Evolutionary conservation across 495 filamentous ascomycete genomes (phyloP), one percentile per base, ranked within the genome.

Genomic region (Neurospora hispaniola): DNA sequence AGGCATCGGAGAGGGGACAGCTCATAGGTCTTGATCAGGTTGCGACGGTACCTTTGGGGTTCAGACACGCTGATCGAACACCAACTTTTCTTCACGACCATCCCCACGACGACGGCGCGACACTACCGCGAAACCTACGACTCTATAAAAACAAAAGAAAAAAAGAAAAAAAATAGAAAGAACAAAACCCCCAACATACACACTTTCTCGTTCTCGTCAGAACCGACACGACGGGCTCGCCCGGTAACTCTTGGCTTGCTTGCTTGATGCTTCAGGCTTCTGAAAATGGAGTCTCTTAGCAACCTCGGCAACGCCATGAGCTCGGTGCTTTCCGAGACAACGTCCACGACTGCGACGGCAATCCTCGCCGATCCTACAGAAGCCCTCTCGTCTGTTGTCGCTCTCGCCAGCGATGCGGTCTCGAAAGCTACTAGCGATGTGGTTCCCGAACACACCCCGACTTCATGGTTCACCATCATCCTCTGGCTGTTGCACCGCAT

Each of bases 401-500:
- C 80, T 18, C 77, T 76, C 16, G 80, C 80, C 38, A 80, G 82
- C 54, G 81, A 83, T 73, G 80, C 82, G 31, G 82, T 78, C 16
- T 77, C 78, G 43, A 73, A 76, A 20, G 80, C 80, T 35, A 80
- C 80, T 35, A 80, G 81, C 66, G 81, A 83, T 73, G 80, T 82
- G 38, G 82, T 78, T 11, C 77, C 78, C 42, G 74, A 76, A 27
- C 77, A 83, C 62, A 76, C 79, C 70, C 80, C 82, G 8, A 80
- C 77, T 16, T 82, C 85, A 27, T 88, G 86, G 86, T 78, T 86
- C 46, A 83, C 85, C 27, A 75, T 85, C 16, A 76, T 84, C n/a
- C 74, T 88, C 27, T 91, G 83, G 76, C 75, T 89, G 62, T 82
- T 91, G 70, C 87, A 86, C 74, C 80, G 90, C 14, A 83, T 97